phyloP scores from a whole-genome alignment of 495 filamentous ascomycete species.

The Neurospora pannonica region DNA sequence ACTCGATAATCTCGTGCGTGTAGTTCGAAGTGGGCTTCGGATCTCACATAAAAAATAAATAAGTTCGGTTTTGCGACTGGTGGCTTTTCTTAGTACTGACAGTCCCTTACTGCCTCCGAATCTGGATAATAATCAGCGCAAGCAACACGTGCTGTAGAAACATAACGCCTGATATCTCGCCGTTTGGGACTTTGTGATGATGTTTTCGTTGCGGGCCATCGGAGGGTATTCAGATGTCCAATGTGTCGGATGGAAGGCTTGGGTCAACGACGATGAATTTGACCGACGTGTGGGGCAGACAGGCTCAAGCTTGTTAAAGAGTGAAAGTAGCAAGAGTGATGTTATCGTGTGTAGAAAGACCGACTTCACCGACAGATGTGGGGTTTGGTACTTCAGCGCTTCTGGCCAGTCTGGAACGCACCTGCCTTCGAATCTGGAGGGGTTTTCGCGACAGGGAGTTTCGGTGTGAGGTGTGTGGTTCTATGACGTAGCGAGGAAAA shows the following conservation, averaged over 20 bases:
- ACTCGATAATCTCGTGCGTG: background rate
- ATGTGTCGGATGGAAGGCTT: too few relatives aligned
- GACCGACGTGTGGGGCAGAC: too few relatives aligned
- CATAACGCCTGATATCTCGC: too few relatives aligned
- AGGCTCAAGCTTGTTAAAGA: too few relatives aligned
- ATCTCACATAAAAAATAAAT: background rate
- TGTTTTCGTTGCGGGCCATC: too few relatives aligned
- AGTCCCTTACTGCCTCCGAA: background rate
- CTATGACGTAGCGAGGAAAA: background rate
- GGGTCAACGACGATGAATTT: too few relatives aligned
- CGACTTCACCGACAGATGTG: background rate
- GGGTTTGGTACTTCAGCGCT: background rate
- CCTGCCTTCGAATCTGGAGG: background rate
- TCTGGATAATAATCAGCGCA: background rate
- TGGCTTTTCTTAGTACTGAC: background rate
- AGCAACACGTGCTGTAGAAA: background rate
- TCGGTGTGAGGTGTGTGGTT: background rate
- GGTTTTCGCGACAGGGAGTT: background rate
- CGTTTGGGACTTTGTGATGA: too few relatives aligned
- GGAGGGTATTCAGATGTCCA: too few relatives aligned
- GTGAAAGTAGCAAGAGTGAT: background rate
- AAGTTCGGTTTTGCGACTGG: background rate
- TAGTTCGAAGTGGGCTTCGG: background rate
- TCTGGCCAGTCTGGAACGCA: background rate
- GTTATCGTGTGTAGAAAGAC: background rate